Conservation (phyloP, 2,329 filamentous ascomycete species). For the Neonectria hederae region DNA sequence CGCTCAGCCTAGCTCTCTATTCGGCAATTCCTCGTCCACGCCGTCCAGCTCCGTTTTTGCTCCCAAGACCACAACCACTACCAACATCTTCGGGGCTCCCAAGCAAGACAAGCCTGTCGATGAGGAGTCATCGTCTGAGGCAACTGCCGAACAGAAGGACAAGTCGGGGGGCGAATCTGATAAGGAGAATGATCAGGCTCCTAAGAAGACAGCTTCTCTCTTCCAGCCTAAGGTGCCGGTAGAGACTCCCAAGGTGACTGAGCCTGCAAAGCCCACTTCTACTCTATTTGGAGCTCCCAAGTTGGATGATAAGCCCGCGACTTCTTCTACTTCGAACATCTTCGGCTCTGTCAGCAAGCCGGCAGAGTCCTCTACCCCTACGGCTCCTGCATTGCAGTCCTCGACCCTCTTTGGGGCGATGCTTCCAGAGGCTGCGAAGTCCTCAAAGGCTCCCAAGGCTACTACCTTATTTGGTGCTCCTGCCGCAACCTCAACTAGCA, state of each 20-base stretch:
- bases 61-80: constrained; percentile 47
- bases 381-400: constrained; percentile 40
- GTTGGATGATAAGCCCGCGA: constrained; percentile 37
- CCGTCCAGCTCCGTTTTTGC: constrained; percentile 48
- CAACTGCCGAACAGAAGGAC: constrained; percentile 38
- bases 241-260: constrained; percentile 42
- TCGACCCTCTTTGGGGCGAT: constrained; percentile 50
- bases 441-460: constrained; percentile 36
- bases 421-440: constrained; percentile 42
- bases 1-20: constrained; percentile 44
- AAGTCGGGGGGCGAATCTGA: constrained; percentile 54
- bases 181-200: constrained; percentile 54
- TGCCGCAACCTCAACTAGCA: constrained; percentile 23
- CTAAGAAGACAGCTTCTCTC: constrained; percentile 43
- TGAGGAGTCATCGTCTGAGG: constrained; percentile 39
- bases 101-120: constrained; percentile 45
- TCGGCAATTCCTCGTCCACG: constrained; percentile 44
- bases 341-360: constrained; percentile 50
- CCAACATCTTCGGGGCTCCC: constrained; percentile 50
- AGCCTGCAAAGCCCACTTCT: constrained; percentile 38
- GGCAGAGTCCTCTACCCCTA: constrained; percentile 38
- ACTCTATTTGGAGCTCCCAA: constrained; percentile 42
- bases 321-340: constrained; percentile 36
- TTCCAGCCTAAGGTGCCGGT: constrained; percentile 45
- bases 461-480: constrained; percentile 47